phyloP scores from a whole-genome alignment of 2,329 filamentous ascomycete species.

The Pseudogymnoascus sp. region DNA sequence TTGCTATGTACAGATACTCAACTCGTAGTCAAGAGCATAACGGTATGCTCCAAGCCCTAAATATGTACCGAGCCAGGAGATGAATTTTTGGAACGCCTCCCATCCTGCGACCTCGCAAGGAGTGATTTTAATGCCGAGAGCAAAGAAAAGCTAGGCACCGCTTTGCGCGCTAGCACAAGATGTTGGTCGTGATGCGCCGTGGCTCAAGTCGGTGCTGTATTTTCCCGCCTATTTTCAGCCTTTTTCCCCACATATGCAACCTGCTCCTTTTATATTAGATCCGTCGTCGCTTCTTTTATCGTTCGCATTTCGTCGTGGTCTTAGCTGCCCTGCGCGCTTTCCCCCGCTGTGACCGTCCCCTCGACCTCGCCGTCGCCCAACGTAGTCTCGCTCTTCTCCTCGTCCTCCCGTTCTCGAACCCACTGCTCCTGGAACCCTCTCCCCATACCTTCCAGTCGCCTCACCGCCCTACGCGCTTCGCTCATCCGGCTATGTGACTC shows the following conservation, averaged over 20 bases:
- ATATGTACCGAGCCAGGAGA: not conserved
- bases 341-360: not conserved
- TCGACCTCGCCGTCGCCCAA: not conserved
- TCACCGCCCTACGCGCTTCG: slow-evolving; percentile 45
- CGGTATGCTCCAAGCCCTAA: not conserved
- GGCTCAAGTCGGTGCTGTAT: slow-evolving; percentile 6
- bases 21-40: not conserved
- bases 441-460: slow-evolving; percentile 45
- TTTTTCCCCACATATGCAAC: not conserved
- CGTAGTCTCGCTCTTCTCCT: slow-evolving; percentile 9
- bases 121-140: not conserved
- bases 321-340: not conserved
- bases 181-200: not conserved
- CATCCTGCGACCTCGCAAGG: slow-evolving; percentile 6
- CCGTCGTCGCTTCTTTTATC: not conserved
- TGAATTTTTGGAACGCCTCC: not conserved
- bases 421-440: slow-evolving; percentile 47
- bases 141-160: not conserved
- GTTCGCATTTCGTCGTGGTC: not conserved
- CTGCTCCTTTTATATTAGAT: not conserved
- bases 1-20: slow-evolving; percentile 4
- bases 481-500: slow-evolving; percentile 36
- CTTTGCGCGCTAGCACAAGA: not conserved
- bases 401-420: slow-evolving; percentile 28
- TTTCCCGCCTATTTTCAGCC: not conserved